Evolutionary conservation across 148 eudicot genomes (phyloP).

Genomic region (Cornus suecica): DNA sequence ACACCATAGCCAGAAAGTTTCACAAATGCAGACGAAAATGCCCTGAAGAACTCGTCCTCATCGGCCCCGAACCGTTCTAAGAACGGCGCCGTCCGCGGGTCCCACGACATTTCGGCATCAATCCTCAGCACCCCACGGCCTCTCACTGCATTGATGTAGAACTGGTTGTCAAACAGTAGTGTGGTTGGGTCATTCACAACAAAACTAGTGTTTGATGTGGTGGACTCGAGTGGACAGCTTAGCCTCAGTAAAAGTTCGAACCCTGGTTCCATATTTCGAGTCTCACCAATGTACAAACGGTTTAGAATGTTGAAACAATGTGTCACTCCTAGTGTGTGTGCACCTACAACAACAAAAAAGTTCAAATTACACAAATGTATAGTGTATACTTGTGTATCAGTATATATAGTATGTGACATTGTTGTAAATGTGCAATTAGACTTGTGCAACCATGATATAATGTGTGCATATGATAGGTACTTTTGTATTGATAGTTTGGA

Average conservation of each 20-base stretch:
- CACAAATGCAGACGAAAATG: constrained; percentile 52
- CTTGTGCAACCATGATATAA: no score
- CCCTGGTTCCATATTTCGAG: constrained; percentile 19
- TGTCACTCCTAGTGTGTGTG: constrained; percentile 53
- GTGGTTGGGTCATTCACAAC: constrained; percentile 44
- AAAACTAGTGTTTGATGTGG: constrained; percentile 24
- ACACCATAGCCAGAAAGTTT: constrained; percentile 47
- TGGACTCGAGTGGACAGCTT: constrained; percentile 27
- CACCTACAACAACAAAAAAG: constrained; percentile 28
- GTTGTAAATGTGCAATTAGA: no score
- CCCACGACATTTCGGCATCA: constrained; percentile 36
- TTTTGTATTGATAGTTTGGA: no score
- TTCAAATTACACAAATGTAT: no score
- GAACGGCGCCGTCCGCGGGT: constrained; percentile 31
- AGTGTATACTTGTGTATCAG: no score
- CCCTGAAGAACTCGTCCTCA: constrained; percentile 33
- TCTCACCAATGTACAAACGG: constrained; percentile 19
- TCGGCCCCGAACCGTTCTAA: constrained; percentile 34
- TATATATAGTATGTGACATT: no score
- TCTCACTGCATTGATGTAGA: constrained; percentile 25
- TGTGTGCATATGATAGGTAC: no score
- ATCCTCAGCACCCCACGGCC: constrained; percentile 45
- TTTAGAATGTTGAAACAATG: constrained; percentile 48
- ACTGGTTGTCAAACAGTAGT: constrained; percentile 41
- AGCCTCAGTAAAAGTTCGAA: constrained; percentile 24